Evolutionary conservation across 495 filamentous ascomycete species (phyloP).

Genomic region (Penicillium silybi): DNA sequence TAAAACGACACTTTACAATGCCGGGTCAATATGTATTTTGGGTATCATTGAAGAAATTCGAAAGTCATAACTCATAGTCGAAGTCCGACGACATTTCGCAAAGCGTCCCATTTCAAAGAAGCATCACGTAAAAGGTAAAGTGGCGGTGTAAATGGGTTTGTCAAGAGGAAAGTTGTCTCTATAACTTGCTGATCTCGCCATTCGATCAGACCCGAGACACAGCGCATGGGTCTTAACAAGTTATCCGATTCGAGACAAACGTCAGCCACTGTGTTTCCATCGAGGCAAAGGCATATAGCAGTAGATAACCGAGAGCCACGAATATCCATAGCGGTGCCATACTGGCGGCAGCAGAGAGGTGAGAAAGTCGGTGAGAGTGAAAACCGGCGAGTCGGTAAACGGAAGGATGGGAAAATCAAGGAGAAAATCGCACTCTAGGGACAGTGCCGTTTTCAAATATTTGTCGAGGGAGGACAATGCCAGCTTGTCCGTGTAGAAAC

Average conservation of each 20-base stretch:
- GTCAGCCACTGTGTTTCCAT: slow-evolving; percentile 19
- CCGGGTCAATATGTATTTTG: neutral
- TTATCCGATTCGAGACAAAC: slow-evolving; percentile 13
- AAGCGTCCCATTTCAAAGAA: neutral
- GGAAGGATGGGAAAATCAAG: neutral
- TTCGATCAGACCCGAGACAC: neutral
- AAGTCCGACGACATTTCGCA: neutral
- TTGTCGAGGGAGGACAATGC: slow-evolving; percentile 3
- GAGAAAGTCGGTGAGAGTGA: slow-evolving; percentile 6
- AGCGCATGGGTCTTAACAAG: slow-evolving; percentile 7
- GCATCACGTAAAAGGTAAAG: neutral
- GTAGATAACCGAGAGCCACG: slow-evolving; percentile 37
- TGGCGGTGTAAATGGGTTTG: neutral
- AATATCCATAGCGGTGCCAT: slow-evolving; percentile 39
- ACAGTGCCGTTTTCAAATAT: neutral
- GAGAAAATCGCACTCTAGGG: neutral
- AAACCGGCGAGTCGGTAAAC: neutral
- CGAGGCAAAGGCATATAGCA: slow-evolving; percentile 41
- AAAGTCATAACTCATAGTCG: slow-evolving; percentile 1
- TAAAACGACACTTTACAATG: neutral
- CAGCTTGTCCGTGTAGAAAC: slow-evolving; percentile 1
- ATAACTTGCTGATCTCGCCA: neutral
- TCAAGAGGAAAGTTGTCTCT: neutral
- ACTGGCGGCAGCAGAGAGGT: neutral
- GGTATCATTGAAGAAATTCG: slow-evolving; percentile 10